Evolutionary conservation across 192 early-diverging fungal genomes (phyloP).

Genomic region (Thamnidium elegans): DNA sequence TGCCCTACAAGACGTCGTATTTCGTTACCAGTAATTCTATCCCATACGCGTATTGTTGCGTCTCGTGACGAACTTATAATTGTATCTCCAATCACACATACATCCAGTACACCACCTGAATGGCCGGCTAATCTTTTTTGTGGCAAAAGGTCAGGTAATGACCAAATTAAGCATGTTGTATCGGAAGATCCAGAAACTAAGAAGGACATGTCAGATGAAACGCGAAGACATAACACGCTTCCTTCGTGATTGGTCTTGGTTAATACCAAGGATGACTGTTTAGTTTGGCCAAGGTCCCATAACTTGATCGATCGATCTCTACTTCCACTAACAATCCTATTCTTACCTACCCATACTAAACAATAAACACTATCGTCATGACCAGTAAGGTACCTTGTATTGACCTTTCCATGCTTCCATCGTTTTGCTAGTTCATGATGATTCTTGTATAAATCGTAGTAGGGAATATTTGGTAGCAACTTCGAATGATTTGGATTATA

Average conservation of each 20-base stretch:
- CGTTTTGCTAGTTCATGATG: slow-evolving; percentile 55
- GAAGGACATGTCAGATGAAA: slow-evolving; percentile 55
- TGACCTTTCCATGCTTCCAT: slow-evolving; percentile 52
- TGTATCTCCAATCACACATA: slow-evolving; percentile 69
- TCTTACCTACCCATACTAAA: slow-evolving; percentile 74
- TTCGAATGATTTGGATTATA: not conserved
- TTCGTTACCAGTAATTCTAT: slow-evolving; percentile 53
- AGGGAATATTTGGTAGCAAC: not conserved
- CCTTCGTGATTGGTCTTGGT: slow-evolving; percentile 64
- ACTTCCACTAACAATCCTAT: slow-evolving; percentile 75
- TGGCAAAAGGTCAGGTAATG: slow-evolving; percentile 39
- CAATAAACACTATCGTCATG: slow-evolving; percentile 91
- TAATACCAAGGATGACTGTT: slow-evolving; percentile 38
- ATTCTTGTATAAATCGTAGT: slow-evolving; percentile 60
- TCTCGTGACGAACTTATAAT: slow-evolving; percentile 94
- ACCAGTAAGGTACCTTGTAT: slow-evolving; percentile 60
- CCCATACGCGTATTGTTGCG: slow-evolving; percentile 88
- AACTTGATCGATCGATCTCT: slow-evolving; percentile 76
- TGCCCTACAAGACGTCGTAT: slow-evolving; percentile 77
- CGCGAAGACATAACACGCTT: slow-evolving; percentile 80
- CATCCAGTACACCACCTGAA: slow-evolving; percentile 77
- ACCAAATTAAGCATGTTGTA: slow-evolving; percentile 81
- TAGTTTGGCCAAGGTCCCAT: slow-evolving; percentile 62
- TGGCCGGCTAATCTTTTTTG: slow-evolving; percentile 68
- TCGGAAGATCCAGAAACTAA: slow-evolving; percentile 89